Evolutionary conservation across 257 asterid genomes (phyloP).

Genomic region (Capsicum baccatum): DNA sequence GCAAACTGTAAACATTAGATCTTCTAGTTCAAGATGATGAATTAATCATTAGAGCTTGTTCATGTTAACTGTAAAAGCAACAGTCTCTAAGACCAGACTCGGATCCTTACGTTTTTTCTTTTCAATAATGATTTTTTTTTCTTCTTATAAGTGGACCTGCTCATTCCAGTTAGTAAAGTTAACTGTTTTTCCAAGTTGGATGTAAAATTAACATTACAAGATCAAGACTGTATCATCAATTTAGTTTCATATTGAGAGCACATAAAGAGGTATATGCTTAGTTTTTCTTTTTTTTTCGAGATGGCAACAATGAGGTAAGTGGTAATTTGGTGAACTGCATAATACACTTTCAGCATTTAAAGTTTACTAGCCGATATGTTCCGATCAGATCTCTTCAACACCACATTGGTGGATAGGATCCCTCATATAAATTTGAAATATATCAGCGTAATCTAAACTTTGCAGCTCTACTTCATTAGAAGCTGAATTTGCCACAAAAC

Average conservation of each 20-base stretch:
- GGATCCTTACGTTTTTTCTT: background rate
- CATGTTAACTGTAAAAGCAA: background rate
- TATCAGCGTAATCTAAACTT: background rate
- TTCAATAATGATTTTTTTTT: background rate
- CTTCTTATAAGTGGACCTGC: background rate
- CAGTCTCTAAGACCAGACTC: background rate
- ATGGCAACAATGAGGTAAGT: background rate
- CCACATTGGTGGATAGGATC: constrained; percentile 14
- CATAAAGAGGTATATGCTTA: background rate
- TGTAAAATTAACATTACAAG: constrained; percentile 9
- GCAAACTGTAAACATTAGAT: background rate
- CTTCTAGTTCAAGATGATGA: background rate
- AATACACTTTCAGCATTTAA: background rate
- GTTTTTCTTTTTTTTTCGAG: background rate
- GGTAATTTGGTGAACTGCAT: background rate
- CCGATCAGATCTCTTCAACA: background rate
- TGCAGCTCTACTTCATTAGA: background rate
- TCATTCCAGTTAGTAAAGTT: background rate
- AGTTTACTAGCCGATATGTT: background rate
- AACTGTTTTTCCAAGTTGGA: background rate
- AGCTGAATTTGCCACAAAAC: background rate
- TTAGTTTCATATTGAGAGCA: background rate
- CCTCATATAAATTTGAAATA: background rate
- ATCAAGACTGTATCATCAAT: background rate
- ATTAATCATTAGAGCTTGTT: background rate